Evolutionary conservation across 495 filamentous ascomycete genomes (phyloP).

Genomic region (Aspergillus nanangensis): DNA sequence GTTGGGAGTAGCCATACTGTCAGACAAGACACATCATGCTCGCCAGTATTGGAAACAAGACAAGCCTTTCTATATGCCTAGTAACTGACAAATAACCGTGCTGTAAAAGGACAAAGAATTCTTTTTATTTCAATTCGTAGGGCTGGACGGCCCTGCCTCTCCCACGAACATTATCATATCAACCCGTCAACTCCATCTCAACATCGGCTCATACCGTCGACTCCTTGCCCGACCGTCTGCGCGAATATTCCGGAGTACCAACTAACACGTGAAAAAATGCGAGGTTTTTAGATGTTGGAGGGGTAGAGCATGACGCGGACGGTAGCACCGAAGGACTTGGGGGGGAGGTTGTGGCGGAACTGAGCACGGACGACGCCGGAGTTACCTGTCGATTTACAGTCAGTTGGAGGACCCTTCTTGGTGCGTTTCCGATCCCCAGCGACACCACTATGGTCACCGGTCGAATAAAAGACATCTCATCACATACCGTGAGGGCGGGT

Average conservation of each 20-base stretch:
- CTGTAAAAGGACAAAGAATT: constrained; percentile 22
- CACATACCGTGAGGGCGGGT: constrained; percentile 85
- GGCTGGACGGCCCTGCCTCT: constrained; percentile 43
- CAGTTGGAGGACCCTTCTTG: neutral
- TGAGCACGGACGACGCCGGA: constrained; percentile 93
- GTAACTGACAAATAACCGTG: constrained; percentile 21
- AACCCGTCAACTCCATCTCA: constrained; percentile 45
- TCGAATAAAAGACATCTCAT: too few species aligned
- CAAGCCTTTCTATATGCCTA: constrained; percentile 20
- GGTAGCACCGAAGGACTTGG: constrained; percentile 92
- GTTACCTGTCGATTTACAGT: constrained; percentile 61
- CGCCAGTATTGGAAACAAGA: constrained; percentile 15
- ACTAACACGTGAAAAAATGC: constrained; percentile 34
- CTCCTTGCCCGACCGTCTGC: constrained; percentile 42
- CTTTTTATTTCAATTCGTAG: constrained; percentile 42
- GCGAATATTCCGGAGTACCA: constrained; percentile 39
- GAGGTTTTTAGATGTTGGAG: constrained; percentile 50
- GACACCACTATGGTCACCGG: too few species aligned
- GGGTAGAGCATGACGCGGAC: constrained; percentile 99
- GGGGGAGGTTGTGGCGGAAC: constrained; percentile 90
- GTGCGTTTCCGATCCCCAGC: too few species aligned
- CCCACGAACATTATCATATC: constrained; percentile 39
- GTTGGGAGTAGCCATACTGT: constrained; percentile 26
- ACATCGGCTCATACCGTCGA: constrained; percentile 41
- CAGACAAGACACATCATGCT: constrained; percentile 29